A percentile compares a stretch with the other conserved stretches of the same genome.
Evolutionary conservation across 768 basidiomycete species (phyloP).

Genomic region (Xerocomus spinulosus): DNA sequence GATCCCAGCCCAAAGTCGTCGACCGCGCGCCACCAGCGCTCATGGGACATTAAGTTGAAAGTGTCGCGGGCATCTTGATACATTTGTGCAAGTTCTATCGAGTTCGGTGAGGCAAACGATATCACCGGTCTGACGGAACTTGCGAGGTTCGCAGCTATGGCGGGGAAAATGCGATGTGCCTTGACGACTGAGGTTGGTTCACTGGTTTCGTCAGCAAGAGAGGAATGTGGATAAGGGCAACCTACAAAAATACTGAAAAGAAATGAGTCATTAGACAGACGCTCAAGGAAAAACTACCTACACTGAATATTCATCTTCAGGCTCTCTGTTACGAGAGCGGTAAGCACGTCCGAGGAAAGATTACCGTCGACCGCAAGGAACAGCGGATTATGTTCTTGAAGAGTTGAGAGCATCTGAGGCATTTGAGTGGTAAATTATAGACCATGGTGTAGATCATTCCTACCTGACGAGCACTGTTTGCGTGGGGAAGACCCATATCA

Average conservation of each 20-base stretch:
- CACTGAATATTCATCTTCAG: constrained; percentile 44
- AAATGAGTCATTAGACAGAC: constrained; percentile 4
- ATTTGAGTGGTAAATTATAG: neutral
- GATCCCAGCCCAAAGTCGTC: constrained; percentile 63
- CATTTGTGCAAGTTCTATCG: constrained; percentile 66
- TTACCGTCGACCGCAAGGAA: constrained; percentile 79
- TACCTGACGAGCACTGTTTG: constrained; percentile 45
- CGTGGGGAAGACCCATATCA: constrained; percentile 75
- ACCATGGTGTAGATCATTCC: neutral
- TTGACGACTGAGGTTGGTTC: constrained; percentile 94
- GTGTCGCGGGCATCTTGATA: constrained; percentile 48
- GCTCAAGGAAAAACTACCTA: constrained; percentile 31
- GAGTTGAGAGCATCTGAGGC: constrained; percentile 46
- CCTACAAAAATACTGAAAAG: constrained; percentile 70
- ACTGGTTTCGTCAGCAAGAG: constrained; percentile 35
- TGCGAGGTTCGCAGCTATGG: constrained; percentile 42
- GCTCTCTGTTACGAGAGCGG: constrained; percentile 50
- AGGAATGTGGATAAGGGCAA: constrained; percentile 3
- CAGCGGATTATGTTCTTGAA: constrained; percentile 46
- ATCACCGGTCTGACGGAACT: constrained; percentile 43
- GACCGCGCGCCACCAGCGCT: constrained; percentile 61
- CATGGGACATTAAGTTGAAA: constrained; percentile 47
- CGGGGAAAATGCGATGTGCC: constrained; percentile 63
- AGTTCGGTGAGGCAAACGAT: constrained; percentile 79
- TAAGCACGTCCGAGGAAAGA: constrained; percentile 50